A percentile compares a stretch with the other conserved stretches of the same genome.
Evolutionary conservation across 306 rosid species (phyloP).

Genomic region (Gillenia trifoliata): DNA sequence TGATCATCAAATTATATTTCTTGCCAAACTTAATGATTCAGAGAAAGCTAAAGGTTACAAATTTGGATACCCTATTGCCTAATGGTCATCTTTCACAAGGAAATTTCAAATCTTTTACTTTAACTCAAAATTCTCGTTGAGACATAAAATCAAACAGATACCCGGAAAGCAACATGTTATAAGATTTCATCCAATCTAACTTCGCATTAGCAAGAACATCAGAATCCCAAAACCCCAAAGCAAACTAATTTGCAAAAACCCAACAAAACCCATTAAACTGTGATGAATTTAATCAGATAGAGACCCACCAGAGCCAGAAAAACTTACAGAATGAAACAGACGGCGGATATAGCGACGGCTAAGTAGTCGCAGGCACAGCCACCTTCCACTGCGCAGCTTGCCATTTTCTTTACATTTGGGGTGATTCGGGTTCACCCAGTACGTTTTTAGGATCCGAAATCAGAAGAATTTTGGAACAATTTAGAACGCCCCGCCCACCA

Average conservation of each 20-base stretch:
- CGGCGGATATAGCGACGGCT: slow-evolving; percentile 54
- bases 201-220: neutral
- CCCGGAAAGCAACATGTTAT: neutral
- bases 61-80: neutral
- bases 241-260: neutral
- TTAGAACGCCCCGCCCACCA: neutral
- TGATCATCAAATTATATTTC: neutral
- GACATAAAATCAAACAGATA: slow-evolving; percentile 28
- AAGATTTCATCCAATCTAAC: neutral
- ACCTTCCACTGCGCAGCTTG: slow-evolving; percentile 62
- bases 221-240: neutral
- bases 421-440: neutral
- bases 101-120: neutral
- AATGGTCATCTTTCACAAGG: neutral
- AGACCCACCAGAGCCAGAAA: slow-evolving; percentile 3
- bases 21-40: neutral
- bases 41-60: neutral
- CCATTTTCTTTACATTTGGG: slow-evolving; percentile 45
- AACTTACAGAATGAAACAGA: slow-evolving; percentile 57
- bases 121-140: neutral
- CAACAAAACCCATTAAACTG: slow-evolving; percentile 3
- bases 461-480: neutral
- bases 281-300: slow-evolving; percentile 2
- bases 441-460: slow-evolving; percentile 8
- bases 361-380: slow-evolving; percentile 82